Conservation (phyloP, 2,329 filamentous ascomycete genomes). For the Sporothrix sp. region DNA sequence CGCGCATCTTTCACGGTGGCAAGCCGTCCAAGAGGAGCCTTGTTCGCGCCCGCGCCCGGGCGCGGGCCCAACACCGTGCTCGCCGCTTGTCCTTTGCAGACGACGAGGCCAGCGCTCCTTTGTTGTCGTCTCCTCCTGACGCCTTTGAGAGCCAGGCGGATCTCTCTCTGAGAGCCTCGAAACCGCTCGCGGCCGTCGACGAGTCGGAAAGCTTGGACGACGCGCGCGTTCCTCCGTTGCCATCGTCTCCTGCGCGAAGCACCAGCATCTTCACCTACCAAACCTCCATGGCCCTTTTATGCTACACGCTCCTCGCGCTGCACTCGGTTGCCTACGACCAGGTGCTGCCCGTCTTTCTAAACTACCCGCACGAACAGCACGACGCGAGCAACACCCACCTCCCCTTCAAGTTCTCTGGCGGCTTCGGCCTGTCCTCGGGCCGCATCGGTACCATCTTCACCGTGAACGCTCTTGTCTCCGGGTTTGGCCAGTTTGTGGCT, state of each 20-base stretch:
- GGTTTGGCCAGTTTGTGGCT: conserved; percentile 74
- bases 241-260: neutral
- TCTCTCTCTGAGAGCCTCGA: conserved; percentile 1
- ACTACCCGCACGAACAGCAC: conserved; percentile 53
- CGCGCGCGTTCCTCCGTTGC: neutral
- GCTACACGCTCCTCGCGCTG: conserved; percentile 72
- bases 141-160: conserved; percentile 20
- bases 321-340: conserved; percentile 83
- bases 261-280: conserved; percentile 23
- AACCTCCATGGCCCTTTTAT: conserved; percentile 40
- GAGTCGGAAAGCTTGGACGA: conserved; percentile 6
- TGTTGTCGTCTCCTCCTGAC: conserved; percentile 37
- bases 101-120: conserved; percentile 46
- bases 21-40: conserved; percentile 4
- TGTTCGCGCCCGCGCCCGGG: neutral
- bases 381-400: conserved; percentile 49
- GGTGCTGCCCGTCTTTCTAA: conserved; percentile 77
- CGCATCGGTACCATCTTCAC: conserved; percentile 82
- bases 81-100: conserved; percentile 42
- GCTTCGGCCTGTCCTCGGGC: conserved; percentile 63
- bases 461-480: conserved; percentile 67
- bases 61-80: conserved; percentile 18
- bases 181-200: conserved; percentile 4
- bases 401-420: conserved; percentile 74
- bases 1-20: conserved; percentile 22